Base-by-base conservation (phyloP, 225 moss, liverwort and hornwort genomes). In the Pseudoscleropodium purum region DNA sequence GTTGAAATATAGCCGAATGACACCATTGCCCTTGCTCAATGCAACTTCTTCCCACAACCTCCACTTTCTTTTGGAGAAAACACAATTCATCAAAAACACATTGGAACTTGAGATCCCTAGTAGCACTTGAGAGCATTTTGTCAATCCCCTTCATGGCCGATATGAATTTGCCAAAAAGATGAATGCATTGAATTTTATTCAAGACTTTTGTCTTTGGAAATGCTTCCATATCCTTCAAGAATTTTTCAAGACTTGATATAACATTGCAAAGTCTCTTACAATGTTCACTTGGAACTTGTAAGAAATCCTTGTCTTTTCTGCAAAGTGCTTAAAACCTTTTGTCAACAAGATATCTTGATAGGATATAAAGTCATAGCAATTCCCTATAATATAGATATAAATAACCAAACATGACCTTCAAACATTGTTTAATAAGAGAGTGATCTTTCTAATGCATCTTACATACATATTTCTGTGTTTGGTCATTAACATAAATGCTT, bases 291-390 rank as follows among this genome's bases (percentile, higher is more conserved):
- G 41, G 72, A 15, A 41, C 41, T 41, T 72, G 72, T 41, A 72
- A 72, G 15, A 72, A 72, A 41, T 72, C 15, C 14, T 72, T 26
- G 25, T 72, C 26, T 72, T 41, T 72, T 8, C 72, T 73, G 15
- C 27, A 73, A 41, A 43, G 26, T 2, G 1, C 2, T 73, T 16
- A 9, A 41, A 3, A 43, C 3, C 25, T 70, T 8, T 39, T 70
- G 70, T 41, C 27, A 43, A 9, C 43, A 9, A 26, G 2, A 43
- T 16, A 41, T 26, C 41, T 72, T 15, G 0, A 3, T 0, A 73
- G 1, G 15, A 72, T 26, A 15, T 5, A 26, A 4, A 27, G 13
- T 3, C 8, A 13, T 1, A 3, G 9, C 1, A 24, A 27, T 43
- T 16, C 3, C 16, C 5, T 18, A 6, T 24, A 2, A 39, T 8